Conservation (phyloP, 352 stramenopile species). For the Thraustotheca clavata region DNA sequence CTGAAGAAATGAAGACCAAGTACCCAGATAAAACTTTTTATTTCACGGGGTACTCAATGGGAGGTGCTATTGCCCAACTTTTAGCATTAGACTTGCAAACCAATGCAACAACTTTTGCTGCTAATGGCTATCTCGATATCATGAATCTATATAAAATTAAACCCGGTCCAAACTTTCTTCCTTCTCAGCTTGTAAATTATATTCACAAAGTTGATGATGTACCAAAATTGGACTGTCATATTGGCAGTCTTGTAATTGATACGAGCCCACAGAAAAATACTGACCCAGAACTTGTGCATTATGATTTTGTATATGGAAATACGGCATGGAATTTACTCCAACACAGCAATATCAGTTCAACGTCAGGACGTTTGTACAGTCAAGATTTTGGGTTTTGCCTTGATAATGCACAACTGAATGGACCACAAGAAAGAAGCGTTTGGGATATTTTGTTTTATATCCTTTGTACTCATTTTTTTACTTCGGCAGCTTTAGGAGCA, state of each 20-base stretch:
- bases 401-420: background rate
- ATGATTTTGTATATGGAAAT: slow-evolving; percentile 8
- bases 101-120: background rate
- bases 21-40: background rate
- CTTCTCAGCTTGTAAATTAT: background rate
- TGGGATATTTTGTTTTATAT: background rate
- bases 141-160: background rate
- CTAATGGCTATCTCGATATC: slow-evolving; percentile 14
- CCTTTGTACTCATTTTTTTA: background rate
- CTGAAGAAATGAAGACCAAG: background rate
- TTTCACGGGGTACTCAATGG: slow-evolving; percentile 15
- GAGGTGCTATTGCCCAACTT: slow-evolving; percentile 9
- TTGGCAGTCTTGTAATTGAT: slow-evolving; percentile 5
- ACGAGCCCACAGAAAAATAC: background rate
- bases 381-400: slow-evolving; percentile 2
- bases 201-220: background rate
- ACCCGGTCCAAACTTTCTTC: background rate
- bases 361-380: background rate
- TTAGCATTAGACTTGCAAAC: background rate
- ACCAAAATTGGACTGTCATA: slow-evolving; percentile 20
- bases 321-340: slow-evolving; percentile 12
- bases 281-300: background rate
- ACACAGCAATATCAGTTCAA: background rate
- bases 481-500: background rate
- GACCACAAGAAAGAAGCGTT: background rate